phyloP scores from a whole-genome alignment of 2,329 filamentous ascomycete genomes.

The Periconia sp. region DNA sequence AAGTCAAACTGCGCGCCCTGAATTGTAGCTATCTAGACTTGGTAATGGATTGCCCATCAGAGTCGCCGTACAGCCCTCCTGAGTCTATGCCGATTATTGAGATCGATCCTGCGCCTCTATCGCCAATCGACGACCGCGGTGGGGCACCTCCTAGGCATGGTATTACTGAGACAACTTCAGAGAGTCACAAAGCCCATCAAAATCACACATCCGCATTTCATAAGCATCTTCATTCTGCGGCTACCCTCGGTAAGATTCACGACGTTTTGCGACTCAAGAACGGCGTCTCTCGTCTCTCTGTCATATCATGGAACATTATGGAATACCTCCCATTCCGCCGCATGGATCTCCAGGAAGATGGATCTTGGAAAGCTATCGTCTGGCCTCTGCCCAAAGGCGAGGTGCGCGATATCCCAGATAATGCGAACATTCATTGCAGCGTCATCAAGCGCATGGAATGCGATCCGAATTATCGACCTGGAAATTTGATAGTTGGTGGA shows the following conservation, averaged over 20 bases:
- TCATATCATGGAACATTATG: conserved; percentile 77
- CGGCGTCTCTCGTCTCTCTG: conserved; percentile 62
- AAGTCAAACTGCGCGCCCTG: conserved; percentile 69
- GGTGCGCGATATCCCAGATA: conserved; percentile 74
- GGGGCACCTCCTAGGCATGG: background rate
- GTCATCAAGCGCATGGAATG: conserved; percentile 74
- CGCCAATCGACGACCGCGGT: background rate
- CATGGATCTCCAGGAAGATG: conserved; percentile 77
- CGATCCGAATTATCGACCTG: conserved; percentile 71
- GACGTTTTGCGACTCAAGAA: conserved; percentile 72
- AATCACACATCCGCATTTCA: conserved; percentile 55
- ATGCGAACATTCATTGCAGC: conserved; percentile 74
- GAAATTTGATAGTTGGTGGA: conserved; percentile 80
- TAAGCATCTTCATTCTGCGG: conserved; percentile 63
- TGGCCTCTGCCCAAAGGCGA: conserved; percentile 83
- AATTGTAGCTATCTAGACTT: no score
- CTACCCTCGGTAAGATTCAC: conserved; percentile 64
- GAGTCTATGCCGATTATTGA: conserved; percentile 36
- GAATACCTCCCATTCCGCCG: conserved; percentile 81
- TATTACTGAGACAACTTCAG: background rate
- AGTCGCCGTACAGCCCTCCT: conserved; percentile 16
- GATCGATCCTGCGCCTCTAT: conserved; percentile 28
- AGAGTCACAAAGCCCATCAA: conserved; percentile 22
- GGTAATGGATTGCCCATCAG: no score
- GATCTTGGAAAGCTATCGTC: conserved; percentile 78